These are phyloP conservation scores for Dictyophora rubrovolvata DNA, from an alignment of 768 basidiomycete genomes.

Conservation along the genomic window DNA sequence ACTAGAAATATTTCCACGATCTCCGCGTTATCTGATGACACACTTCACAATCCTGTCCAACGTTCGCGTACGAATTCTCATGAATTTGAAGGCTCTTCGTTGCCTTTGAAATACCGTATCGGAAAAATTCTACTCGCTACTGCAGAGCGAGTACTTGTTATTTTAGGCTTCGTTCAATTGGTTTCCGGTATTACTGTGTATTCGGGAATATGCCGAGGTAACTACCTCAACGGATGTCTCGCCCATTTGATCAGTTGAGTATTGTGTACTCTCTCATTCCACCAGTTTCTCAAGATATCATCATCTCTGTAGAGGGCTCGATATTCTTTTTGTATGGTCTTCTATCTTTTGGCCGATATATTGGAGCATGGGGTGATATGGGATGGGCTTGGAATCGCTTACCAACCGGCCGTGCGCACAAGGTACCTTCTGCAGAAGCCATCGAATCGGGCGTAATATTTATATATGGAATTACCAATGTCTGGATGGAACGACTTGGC, in stretches of 20 bases:
- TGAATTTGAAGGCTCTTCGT: constrained; percentile 7
- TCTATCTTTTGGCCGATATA: constrained; percentile 84
- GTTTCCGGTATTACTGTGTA: constrained; percentile 71
- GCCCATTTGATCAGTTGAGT: constrained; percentile 85
- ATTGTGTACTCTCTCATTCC: constrained; percentile 1
- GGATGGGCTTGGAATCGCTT: constrained; percentile 96
- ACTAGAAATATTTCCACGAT: constrained; percentile 10
- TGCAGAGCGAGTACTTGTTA: constrained; percentile 52
- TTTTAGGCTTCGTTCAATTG: constrained; percentile 59
- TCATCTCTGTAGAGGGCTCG: constrained; percentile 52
- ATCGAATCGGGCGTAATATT: constrained; percentile 77
- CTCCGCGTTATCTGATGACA: constrained; percentile 47
- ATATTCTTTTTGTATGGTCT: constrained; percentile 93
- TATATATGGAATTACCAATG: constrained; percentile 81
- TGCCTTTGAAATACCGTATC: constrained; percentile 28
- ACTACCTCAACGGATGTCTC: constrained; percentile 71
- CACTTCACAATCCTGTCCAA: constrained; percentile 32
- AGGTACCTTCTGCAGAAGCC: constrained; percentile 58
- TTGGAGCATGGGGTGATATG: constrained; percentile 73
- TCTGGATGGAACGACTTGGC: constrained; percentile 96
- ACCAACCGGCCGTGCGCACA: constrained; percentile 26
- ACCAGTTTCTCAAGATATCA: not conserved
- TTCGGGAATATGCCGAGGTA: constrained; percentile 75
- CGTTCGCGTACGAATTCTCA: constrained; percentile 6
- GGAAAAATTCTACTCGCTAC: constrained; percentile 40